A percentile compares a stretch with the other conserved stretches of the same genome.
These are phyloP conservation scores for Termitomyces sp. DNA, from an alignment of 768 basidiomycete species.

Conservation along the genomic window DNA sequence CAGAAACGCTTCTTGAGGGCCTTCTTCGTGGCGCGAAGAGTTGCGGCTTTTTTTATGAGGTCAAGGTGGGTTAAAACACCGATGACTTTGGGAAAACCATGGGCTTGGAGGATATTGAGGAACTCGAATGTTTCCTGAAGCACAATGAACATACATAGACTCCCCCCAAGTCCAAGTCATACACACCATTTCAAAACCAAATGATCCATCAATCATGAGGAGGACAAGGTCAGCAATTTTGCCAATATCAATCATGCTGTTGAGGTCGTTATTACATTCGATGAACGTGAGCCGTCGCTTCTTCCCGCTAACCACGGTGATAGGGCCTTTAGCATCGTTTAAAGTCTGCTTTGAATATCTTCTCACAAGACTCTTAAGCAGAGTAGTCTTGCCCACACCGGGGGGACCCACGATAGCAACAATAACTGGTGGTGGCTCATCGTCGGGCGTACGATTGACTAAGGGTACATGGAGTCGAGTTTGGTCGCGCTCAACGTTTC, in stretches of 20 bases:
- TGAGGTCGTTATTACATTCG: constrained; percentile 96
- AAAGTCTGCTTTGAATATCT: constrained; percentile 93
- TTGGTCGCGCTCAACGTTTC: constrained; percentile 92
- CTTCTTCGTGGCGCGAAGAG: constrained; percentile 88
- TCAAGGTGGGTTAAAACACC: constrained; percentile 95
- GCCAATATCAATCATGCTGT: constrained; percentile 97
- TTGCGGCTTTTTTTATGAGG: constrained; percentile 87
- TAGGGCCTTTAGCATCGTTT: constrained; percentile 84
- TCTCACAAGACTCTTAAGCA: constrained; percentile 86
- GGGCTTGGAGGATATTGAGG: constrained; percentile 92
- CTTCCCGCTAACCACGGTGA: constrained; percentile 94
- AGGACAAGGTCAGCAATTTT: constrained; percentile 96
- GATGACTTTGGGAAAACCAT: constrained; percentile 98
- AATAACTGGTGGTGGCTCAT: constrained; percentile 88
- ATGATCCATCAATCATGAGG: constrained; percentile 96
- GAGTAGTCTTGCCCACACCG: constrained; percentile 94
- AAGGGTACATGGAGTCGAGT: constrained; percentile 93
- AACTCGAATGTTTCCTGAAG: constrained; percentile 96
- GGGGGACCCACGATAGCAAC: constrained; percentile 95
- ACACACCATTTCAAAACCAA: constrained; percentile 96
- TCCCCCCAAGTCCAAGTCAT: not conserved
- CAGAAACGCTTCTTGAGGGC: constrained; percentile 96
- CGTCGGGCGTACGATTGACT: constrained; percentile 89
- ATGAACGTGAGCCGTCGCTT: constrained; percentile 91
- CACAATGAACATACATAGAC: not conserved